Evolutionary conservation across 495 filamentous ascomycete species (phyloP).

Genomic region (Lepidopterella palustris): DNA sequence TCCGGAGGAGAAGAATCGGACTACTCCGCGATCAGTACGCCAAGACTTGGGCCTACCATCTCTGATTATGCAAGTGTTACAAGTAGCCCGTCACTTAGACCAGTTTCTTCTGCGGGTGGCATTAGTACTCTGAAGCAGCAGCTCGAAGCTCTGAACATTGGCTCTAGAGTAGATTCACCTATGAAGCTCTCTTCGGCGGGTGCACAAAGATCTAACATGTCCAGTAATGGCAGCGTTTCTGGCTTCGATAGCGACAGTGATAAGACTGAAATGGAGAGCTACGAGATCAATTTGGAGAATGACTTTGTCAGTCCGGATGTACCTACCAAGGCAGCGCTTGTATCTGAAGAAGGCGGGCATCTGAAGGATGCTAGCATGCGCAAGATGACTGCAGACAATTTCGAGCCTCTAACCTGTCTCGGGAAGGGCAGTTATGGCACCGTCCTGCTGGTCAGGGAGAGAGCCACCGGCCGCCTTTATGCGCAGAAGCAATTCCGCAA

Average conservation of each 20-base stretch:
- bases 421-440: slow-evolving; percentile 95
- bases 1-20: slow-evolving; percentile 86
- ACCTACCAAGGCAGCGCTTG: slow-evolving; percentile 32
- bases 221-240: slow-evolving; percentile 51
- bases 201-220: slow-evolving; percentile 31
- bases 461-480: slow-evolving; percentile 76
- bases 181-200: slow-evolving; percentile 10
- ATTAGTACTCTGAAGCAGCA: slow-evolving; percentile 74
- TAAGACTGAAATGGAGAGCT: slow-evolving; percentile 57
- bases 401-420: slow-evolving; percentile 86
- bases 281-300: slow-evolving; percentile 80
- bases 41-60: slow-evolving; percentile 32
- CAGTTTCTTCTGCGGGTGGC: slow-evolving; percentile 53
- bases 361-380: slow-evolving; percentile 37
- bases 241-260: slow-evolving; percentile 49
- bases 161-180: slow-evolving; percentile 23
- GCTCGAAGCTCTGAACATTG: slow-evolving; percentile 58
- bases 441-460: slow-evolving; percentile 85
- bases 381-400: slow-evolving; percentile 90
- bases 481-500: slow-evolving; percentile 99
- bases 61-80: slow-evolving; percentile 34
- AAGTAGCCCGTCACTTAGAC: slow-evolving; percentile 53
- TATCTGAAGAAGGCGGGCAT: slow-evolving; percentile 42
- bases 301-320: slow-evolving; percentile 79
- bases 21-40: slow-evolving; percentile 49